Evolutionary conservation across 2,329 filamentous ascomycete species (phyloP).

Genomic region (Apiospora phragmitis): DNA sequence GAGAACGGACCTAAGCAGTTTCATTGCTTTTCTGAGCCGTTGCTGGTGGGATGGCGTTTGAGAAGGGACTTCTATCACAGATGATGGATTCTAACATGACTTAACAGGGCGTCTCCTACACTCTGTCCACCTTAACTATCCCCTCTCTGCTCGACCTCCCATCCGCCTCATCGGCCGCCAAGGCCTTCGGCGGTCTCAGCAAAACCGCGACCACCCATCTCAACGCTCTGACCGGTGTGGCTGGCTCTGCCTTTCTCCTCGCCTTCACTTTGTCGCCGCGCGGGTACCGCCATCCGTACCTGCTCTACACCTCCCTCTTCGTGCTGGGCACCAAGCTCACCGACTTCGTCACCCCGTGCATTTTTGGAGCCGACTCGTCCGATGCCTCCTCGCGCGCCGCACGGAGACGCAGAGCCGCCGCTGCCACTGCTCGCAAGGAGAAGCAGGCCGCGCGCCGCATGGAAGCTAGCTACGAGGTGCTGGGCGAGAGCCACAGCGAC

Average conservation of each 20-base stretch:
- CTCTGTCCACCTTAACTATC: slow-evolving; percentile 74
- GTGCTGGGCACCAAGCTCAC: slow-evolving; percentile 61
- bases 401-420: slow-evolving; percentile 28
- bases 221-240: slow-evolving; percentile 66
- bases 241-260: slow-evolving; percentile 71
- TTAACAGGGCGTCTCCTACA: slow-evolving; percentile 81
- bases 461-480: slow-evolving; percentile 73
- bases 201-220: slow-evolving; percentile 65
- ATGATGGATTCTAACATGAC: slow-evolving; percentile 9
- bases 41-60: not conserved
- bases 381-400: slow-evolving; percentile 26
- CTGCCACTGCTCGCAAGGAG: slow-evolving; percentile 28
- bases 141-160: slow-evolving; percentile 81
- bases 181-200: slow-evolving; percentile 69
- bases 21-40: not conserved
- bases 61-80: too few species aligned
- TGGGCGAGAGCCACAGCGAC: slow-evolving; percentile 50
- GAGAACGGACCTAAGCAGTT: not conserved
- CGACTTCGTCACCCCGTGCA: slow-evolving; percentile 47
- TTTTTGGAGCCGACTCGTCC: slow-evolving; percentile 33
- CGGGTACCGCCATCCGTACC: slow-evolving; percentile 79
- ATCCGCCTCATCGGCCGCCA: slow-evolving; percentile 68
- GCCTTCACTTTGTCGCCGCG: slow-evolving; percentile 77
- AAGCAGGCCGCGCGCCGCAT: slow-evolving; percentile 46
- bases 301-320: slow-evolving; percentile 79